These are phyloP conservation scores for Vigna radiata DNA, from an alignment of 306 rosid genomes.

Conservation along the genomic window DNA sequence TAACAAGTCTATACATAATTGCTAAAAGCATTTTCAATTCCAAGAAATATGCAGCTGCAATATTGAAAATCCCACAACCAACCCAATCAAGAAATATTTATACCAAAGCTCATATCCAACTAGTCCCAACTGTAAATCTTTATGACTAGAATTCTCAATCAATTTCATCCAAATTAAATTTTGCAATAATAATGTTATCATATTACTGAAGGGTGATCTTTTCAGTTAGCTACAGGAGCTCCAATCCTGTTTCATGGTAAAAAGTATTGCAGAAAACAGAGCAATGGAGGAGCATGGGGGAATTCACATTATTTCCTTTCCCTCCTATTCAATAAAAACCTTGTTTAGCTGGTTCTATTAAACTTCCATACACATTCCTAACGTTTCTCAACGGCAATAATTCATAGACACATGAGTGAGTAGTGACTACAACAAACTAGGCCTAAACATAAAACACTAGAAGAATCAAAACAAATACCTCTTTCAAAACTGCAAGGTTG, in stretches of 20 bases:
- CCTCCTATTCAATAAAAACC: too few species aligned
- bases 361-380: too few species aligned
- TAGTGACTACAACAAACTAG: neutral
- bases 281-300: too few species aligned
- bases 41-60: neutral
- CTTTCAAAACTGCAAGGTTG: conserved; percentile 83
- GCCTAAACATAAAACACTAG: neutral
- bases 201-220: too few species aligned
- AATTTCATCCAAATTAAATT: neutral
- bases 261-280: too few species aligned
- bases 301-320: too few species aligned
- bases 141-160: neutral
- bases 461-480: conserved; percentile 51
- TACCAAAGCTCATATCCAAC: conserved; percentile 8
- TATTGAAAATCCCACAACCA: neutral
- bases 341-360: too few species aligned
- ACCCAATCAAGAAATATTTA: neutral
- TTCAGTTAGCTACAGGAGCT: too few species aligned
- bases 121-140: neutral
- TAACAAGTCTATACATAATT: conserved; percentile 1
- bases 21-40: neutral
- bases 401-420: neutral
- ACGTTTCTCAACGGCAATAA: neutral
- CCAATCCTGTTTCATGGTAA: too few species aligned
- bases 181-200: too few species aligned